A percentile compares a stretch with the other conserved stretches of the same genome.
phyloP scores from a whole-genome alignment of 345 rosid genomes.

The Dovyalis caffra region DNA sequence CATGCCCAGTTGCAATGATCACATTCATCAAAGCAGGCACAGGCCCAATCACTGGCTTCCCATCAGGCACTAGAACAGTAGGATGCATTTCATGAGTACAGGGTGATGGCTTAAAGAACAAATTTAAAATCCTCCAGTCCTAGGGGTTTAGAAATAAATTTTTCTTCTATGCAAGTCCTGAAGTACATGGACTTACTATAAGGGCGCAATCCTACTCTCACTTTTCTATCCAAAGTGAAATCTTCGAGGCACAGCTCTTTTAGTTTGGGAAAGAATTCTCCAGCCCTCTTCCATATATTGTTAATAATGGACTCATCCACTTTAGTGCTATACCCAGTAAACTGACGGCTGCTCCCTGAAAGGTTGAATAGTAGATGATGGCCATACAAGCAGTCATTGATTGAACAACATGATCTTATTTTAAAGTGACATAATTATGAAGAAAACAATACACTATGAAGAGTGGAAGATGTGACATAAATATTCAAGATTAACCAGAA shows the following conservation, averaged over 20 bases:
- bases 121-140: neutral
- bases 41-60: constrained; percentile 75
- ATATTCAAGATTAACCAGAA: neutral
- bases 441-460: neutral
- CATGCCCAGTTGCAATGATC: constrained; percentile 87
- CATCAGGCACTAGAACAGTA: constrained; percentile 74
- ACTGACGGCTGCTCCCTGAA: constrained; percentile 91
- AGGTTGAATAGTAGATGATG: constrained; percentile 9
- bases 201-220: constrained; percentile 93
- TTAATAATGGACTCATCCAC: constrained; percentile 55
- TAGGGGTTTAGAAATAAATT: neutral
- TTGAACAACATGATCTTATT: neutral
- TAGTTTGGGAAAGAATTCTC: constrained; percentile 75
- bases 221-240: constrained; percentile 50
- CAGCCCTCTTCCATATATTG: constrained; percentile 72
- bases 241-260: constrained; percentile 44
- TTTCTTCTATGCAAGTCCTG: neutral
- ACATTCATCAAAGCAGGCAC: constrained; percentile 68
- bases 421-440: neutral
- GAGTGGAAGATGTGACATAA: neutral
- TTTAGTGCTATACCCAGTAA: constrained; percentile 71
- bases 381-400: neutral
- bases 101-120: neutral
- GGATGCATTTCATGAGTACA: constrained; percentile 5
- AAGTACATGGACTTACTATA: constrained; percentile 59